phyloP scores from a whole-genome alignment of 2,329 filamentous ascomycete species.

The Hortaea werneckii region DNA sequence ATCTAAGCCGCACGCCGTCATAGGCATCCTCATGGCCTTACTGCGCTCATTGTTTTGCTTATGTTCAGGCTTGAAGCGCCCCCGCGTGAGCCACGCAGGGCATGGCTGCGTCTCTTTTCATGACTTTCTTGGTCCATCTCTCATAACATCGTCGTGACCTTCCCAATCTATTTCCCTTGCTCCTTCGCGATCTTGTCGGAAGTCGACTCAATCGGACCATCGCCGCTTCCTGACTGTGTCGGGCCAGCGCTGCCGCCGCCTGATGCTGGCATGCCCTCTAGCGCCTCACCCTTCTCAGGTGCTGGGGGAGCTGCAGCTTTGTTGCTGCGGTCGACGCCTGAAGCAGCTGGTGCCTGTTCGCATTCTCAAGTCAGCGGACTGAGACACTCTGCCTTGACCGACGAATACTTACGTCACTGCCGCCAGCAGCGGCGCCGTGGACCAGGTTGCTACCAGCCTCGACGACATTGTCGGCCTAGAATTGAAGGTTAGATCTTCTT shows the following conservation, averaged over 20 bases:
- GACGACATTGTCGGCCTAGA: constrained; percentile 27
- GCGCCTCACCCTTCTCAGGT: constrained; percentile 27
- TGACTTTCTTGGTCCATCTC: too few species aligned
- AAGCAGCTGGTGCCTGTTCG: constrained; percentile 13
- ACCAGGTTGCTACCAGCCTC: constrained; percentile 28
- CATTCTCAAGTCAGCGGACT: not conserved
- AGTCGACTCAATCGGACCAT: not conserved
- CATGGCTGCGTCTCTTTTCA: too few species aligned
- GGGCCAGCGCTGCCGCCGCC: constrained; percentile 21
- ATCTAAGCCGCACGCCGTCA: not conserved
- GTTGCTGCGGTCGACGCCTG: constrained; percentile 26
- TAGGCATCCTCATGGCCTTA: too few species aligned
- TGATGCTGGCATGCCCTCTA: constrained; percentile 27
- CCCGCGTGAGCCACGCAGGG: too few species aligned
- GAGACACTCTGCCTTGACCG: not conserved
- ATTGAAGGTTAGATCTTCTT: not conserved
- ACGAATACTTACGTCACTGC: constrained; percentile 21
- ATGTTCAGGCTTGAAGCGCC: too few species aligned
- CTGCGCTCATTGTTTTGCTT: too few species aligned
- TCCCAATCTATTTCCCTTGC: not conserved
- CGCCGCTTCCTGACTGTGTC: constrained; percentile 3
- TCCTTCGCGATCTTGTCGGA: not conserved
- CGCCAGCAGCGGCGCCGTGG: constrained; percentile 23
- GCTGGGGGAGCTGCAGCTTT: constrained; percentile 31
- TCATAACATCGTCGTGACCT: not conserved